Evolutionary conservation across 2,329 filamentous ascomycete genomes (phyloP).

Genomic region (Penicillium sp.): DNA sequence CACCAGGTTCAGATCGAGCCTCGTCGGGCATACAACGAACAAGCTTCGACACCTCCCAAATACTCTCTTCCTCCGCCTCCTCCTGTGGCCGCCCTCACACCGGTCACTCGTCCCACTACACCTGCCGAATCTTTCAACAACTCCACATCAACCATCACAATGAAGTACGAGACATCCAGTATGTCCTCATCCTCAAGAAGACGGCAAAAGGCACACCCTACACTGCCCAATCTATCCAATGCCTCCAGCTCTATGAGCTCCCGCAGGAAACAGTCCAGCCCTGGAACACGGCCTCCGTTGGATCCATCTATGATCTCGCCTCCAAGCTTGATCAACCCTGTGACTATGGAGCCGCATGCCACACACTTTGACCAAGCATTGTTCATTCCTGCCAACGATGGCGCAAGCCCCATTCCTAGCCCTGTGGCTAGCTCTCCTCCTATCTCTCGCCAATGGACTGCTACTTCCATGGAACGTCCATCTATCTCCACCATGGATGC

Average conservation of each 20-base stretch:
- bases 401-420: slow-evolving; percentile 37
- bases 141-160: slow-evolving; percentile 32
- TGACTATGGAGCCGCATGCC: slow-evolving; percentile 40
- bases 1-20: slow-evolving; percentile 16
- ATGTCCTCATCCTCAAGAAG: slow-evolving; percentile 29
- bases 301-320: slow-evolving; percentile 42
- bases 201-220: slow-evolving; percentile 33
- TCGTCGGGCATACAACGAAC: slow-evolving; percentile 25
- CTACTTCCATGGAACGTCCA: slow-evolving; percentile 31
- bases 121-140: slow-evolving; percentile 19
- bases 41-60: slow-evolving; percentile 23
- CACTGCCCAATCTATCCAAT: slow-evolving; percentile 30
- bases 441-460: slow-evolving; percentile 29
- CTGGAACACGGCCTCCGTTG: slow-evolving; percentile 29
- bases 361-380: slow-evolving; percentile 41
- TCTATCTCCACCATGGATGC: slow-evolving; percentile 36
- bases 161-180: slow-evolving; percentile 27
- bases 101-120: slow-evolving; percentile 24
- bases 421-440: slow-evolving; percentile 32
- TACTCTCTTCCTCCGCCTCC: slow-evolving; percentile 24
- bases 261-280: slow-evolving; percentile 25
- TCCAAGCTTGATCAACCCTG: slow-evolving; percentile 38
- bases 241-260: slow-evolving; percentile 18
- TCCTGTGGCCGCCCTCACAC: slow-evolving; percentile 24
- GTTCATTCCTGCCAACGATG: slow-evolving; percentile 42